Evolutionary conservation across 306 rosid species (phyloP).

Genomic region (Trifolium repens): DNA sequence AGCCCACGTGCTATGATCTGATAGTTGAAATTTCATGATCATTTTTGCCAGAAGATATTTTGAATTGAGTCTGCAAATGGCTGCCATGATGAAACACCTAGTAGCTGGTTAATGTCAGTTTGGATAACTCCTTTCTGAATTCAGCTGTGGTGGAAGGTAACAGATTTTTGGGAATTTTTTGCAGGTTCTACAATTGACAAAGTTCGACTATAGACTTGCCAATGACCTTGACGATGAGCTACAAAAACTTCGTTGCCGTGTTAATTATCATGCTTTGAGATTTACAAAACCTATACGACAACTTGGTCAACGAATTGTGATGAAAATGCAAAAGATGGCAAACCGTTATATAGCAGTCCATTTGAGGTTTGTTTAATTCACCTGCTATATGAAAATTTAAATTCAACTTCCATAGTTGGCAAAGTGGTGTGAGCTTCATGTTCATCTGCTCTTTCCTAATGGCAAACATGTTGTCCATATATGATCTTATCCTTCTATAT

Average conservation of each 20-base stretch:
- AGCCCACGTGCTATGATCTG: slow-evolving; percentile 36
- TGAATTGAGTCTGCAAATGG: slow-evolving; percentile 6
- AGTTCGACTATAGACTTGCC: slow-evolving; percentile 97
- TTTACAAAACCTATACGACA: slow-evolving; percentile 86
- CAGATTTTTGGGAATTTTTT: slow-evolving; percentile 36
- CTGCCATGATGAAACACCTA: slow-evolving; percentile 16
- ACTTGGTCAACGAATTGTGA: slow-evolving; percentile 75
- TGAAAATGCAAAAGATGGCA: slow-evolving; percentile 81
- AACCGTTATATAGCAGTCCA: slow-evolving; percentile 84
- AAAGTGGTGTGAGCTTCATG: slow-evolving; percentile 22
- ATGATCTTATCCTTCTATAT: slow-evolving; percentile 27
- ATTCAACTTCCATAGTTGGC: slow-evolving; percentile 39
- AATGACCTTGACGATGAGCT: slow-evolving; percentile 85
- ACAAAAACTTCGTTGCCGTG: slow-evolving; percentile 93
- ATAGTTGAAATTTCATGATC: slow-evolving; percentile 16
- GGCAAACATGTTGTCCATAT: background rate
- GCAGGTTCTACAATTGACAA: slow-evolving; percentile 94
- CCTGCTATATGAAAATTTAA: slow-evolving; percentile 28
- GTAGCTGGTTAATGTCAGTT: slow-evolving; percentile 28
- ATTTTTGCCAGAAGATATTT: slow-evolving; percentile 8
- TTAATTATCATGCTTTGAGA: slow-evolving; percentile 88
- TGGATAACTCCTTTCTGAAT: slow-evolving; percentile 23
- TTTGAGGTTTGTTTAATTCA: slow-evolving; percentile 72
- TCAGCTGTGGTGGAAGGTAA: slow-evolving; percentile 31
- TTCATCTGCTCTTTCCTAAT: slow-evolving; percentile 13